A percentile compares a stretch with the other conserved stretches of the same genome.
Evolutionary conservation across 345 rosid genomes (phyloP).

Genomic region (Eucalyptus virginea): DNA sequence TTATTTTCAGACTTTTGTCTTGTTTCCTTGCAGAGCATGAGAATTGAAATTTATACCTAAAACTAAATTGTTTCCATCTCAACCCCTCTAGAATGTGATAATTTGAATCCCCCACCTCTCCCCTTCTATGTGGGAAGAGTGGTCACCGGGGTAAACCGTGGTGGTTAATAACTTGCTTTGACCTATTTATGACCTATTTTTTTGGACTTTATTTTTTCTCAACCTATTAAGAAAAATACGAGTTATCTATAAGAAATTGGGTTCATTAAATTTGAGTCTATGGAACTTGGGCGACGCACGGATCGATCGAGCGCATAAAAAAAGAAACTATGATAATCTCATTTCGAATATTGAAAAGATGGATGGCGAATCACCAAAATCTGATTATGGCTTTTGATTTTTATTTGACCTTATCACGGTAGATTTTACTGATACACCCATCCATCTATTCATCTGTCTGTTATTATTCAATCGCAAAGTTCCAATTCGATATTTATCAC

Average conservation of each 20-base stretch:
- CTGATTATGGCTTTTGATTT: background rate
- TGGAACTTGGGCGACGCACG: too few species aligned
- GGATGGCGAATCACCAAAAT: background rate
- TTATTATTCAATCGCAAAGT: background rate
- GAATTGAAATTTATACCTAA: fast-evolving
- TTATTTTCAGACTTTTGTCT: fast-evolving
- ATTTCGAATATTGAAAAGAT: too few species aligned
- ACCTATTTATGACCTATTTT: too few species aligned
- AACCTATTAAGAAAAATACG: too few species aligned
- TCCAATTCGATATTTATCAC: background rate
- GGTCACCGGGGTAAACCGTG: too few species aligned
- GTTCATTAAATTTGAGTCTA: too few species aligned
- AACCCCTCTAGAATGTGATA: fast-evolving
- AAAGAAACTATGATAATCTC: too few species aligned
- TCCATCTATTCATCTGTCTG: background rate
- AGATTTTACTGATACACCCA: background rate
- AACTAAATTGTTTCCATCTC: too few species aligned
- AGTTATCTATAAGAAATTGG: too few species aligned
- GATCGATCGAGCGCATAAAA: background rate
- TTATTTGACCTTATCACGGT: background rate
- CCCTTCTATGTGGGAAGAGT: fast-evolving
- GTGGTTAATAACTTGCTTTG: too few species aligned
- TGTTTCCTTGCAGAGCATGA: fast-evolving
- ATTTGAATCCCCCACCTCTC: too few species aligned
- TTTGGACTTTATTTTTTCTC: too few species aligned